These are phyloP conservation scores for Cenchrus fungigraminus DNA, from an alignment of 176 grass and related monocot species.

Conservation along the genomic window DNA sequence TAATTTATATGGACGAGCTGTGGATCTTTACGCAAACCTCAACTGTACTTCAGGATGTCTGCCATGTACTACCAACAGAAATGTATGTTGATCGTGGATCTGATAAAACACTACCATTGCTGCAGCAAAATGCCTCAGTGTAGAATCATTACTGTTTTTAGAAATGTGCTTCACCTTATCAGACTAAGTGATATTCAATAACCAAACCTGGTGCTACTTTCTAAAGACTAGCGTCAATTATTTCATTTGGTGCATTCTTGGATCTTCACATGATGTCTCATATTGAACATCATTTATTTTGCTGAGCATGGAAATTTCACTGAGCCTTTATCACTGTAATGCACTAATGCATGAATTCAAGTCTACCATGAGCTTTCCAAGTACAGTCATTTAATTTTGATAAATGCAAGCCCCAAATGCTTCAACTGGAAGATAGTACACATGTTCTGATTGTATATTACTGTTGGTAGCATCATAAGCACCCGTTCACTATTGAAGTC, in stretches of 20 bases:
- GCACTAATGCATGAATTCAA: background rate
- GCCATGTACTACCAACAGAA: background rate
- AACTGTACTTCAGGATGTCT: background rate
- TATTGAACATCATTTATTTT: background rate
- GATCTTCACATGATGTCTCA: slow-evolving; percentile 8
- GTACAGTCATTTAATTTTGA: slow-evolving; percentile 19
- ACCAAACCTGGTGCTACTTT: background rate
- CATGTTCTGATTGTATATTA: slow-evolving; percentile 12
- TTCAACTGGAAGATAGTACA: slow-evolving; percentile 2
- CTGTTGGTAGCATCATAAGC: background rate
- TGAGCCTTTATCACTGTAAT: background rate
- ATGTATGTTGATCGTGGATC: background rate
- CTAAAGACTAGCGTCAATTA: background rate
- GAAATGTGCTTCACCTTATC: background rate
- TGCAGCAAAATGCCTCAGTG: background rate
- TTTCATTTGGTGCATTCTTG: background rate
- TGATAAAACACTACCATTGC: background rate
- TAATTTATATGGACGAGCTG: background rate
- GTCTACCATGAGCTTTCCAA: background rate
- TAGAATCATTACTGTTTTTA: background rate
- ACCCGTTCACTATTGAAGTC: slow-evolving; percentile 6
- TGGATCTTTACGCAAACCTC: slow-evolving; percentile 9
- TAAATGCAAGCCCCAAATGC: background rate
- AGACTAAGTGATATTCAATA: background rate
- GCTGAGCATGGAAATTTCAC: background rate